Evolutionary conservation across 495 filamentous ascomycete species (phyloP).

Genomic region (Halenospora varia): DNA sequence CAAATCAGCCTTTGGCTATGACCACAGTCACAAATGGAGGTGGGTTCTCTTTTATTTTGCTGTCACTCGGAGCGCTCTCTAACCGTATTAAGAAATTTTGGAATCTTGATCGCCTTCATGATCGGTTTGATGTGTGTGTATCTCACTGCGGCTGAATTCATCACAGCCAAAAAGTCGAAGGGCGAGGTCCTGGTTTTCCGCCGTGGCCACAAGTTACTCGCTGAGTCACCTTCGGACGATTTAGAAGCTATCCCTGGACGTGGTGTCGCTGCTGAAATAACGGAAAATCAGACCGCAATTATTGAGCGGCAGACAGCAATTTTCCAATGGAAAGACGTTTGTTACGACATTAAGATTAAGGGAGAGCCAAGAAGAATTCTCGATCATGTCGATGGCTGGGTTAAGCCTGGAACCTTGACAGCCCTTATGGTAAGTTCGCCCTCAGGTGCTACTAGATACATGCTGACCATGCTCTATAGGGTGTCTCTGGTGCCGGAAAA

Average conservation of each 20-base stretch:
- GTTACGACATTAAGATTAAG: slow-evolving; percentile 87
- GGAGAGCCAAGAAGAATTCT: slow-evolving; percentile 64
- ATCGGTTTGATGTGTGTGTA: slow-evolving; percentile 48
- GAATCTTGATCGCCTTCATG: slow-evolving; percentile 57
- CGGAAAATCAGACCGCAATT: too few species aligned
- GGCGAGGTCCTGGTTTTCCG: slow-evolving; percentile 66
- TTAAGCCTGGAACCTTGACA: slow-evolving; percentile 83
- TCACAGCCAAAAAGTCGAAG: slow-evolving; percentile 58
- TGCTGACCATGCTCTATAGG: too few species aligned
- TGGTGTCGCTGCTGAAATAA: too few species aligned
- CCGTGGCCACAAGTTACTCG: slow-evolving; percentile 37
- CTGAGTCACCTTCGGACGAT: neutral
- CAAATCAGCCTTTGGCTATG: slow-evolving; percentile 53
- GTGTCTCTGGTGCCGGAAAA: slow-evolving; percentile 65
- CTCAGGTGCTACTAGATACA: too few species aligned
- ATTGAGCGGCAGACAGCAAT: too few species aligned
- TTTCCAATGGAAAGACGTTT: slow-evolving; percentile 83
- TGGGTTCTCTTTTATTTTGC: slow-evolving; percentile 51
- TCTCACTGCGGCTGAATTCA: slow-evolving; percentile 52
- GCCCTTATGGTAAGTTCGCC: too few species aligned
- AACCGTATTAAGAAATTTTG: slow-evolving; percentile 47
- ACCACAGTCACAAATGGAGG: slow-evolving; percentile 32
- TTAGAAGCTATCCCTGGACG: too few species aligned
- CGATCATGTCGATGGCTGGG: slow-evolving; percentile 81
- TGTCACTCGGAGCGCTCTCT: neutral